phyloP scores from a whole-genome alignment of 768 basidiomycete species.

The Candolleomyces efflorescens region DNA sequence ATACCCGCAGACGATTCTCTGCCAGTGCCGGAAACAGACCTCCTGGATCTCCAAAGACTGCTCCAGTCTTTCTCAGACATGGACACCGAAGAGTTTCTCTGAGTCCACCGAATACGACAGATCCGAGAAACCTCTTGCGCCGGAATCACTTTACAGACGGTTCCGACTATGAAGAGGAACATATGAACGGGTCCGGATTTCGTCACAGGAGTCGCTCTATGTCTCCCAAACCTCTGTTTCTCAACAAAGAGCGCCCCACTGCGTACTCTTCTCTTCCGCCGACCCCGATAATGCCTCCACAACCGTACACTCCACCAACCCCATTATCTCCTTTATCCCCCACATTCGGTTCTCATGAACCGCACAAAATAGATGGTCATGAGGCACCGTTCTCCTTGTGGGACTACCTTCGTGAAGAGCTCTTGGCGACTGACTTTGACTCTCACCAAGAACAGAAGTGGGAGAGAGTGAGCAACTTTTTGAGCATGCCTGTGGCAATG shows the following conservation, averaged over 20 bases:
- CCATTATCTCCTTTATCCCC: conserved; percentile 25
- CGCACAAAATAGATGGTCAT: conserved; percentile 16
- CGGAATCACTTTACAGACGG: conserved; percentile 22
- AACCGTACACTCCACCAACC: conserved; percentile 28
- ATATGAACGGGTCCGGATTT: conserved; percentile 10
- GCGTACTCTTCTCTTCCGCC: conserved; percentile 73
- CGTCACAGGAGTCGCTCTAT: conserved; percentile 19
- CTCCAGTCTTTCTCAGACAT: conserved; percentile 17
- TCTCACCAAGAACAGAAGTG: conserved; percentile 92
- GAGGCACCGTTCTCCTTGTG: conserved; percentile 73
- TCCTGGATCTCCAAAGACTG: conserved; percentile 21
- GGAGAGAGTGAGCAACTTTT: conserved; percentile 95
- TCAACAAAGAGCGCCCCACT: conserved; percentile 34
- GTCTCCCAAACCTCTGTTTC: conserved; percentile 20
- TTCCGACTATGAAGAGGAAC: conserved; percentile 27
- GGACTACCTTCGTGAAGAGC: conserved; percentile 88
- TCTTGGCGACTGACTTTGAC: conserved; percentile 90
- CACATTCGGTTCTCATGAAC: conserved; percentile 14
- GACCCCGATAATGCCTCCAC: conserved; percentile 58
- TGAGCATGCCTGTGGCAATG: conserved; percentile 86
- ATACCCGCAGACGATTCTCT: conserved; percentile 30
- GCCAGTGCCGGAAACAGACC: conserved; percentile 21
- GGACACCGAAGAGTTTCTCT: conserved; percentile 19
- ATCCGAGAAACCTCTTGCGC: conserved; percentile 14
- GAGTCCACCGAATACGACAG: conserved; percentile 20